Conservation (phyloP, 441 rosid genomes). For the Aquilaria agallochum region DNA sequence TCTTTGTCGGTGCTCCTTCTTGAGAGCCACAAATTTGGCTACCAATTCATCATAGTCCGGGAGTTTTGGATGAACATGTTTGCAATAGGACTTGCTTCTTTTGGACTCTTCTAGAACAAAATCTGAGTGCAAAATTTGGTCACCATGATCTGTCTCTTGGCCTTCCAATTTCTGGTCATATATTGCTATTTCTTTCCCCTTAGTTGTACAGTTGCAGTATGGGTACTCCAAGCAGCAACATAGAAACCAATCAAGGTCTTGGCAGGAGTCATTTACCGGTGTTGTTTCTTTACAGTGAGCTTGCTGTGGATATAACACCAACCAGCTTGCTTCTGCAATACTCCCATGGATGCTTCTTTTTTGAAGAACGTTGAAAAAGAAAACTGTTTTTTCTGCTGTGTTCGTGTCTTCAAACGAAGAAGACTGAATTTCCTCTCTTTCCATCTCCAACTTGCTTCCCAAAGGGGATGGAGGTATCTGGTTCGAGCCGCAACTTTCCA, state of each 20-base stretch:
- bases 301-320: not conserved
- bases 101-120: conserved; percentile 2
- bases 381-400: conserved; percentile 19
- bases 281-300: no score
- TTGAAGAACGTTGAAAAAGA: conserved; percentile 13
- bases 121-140: not conserved
- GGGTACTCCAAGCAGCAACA: no score
- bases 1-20: conserved; percentile 22
- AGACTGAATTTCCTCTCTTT: conserved; percentile 12
- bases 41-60: conserved; percentile 27
- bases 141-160: not conserved
- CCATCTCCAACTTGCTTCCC: conserved; percentile 6
- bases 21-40: conserved; percentile 20
- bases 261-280: no score
- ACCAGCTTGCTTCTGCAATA: conserved; percentile 1
- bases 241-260: no score
- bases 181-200: no score
- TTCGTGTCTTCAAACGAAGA: not conserved
- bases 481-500: conserved; percentile 10
- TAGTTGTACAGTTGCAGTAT: no score
- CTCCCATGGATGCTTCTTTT: not conserved
- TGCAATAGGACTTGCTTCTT: conserved; percentile 3
- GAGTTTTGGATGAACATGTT: conserved; percentile 28
- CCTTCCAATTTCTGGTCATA: no score
- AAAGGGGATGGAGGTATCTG: not conserved